Evolutionary conservation across 2,329 filamentous ascomycete genomes (phyloP).

Genomic region (Thermothelomyces thermophilus): DNA sequence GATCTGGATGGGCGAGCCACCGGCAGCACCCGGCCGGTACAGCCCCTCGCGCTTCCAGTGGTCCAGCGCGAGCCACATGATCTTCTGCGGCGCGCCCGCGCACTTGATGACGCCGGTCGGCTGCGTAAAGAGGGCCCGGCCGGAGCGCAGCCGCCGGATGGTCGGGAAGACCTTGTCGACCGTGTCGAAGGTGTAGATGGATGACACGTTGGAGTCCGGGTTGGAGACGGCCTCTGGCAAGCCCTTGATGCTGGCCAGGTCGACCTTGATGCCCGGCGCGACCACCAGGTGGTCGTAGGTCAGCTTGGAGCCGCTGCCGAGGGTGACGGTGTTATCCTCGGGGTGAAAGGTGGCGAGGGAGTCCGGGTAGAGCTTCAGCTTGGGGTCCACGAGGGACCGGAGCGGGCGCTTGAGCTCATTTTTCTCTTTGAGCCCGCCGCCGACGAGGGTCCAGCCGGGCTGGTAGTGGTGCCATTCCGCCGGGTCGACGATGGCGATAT

Average conservation of each 20-base stretch:
- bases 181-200: conserved; percentile 52
- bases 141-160: conserved; percentile 42
- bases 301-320: conserved; percentile 49
- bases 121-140: conserved; percentile 53
- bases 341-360: conserved; percentile 46
- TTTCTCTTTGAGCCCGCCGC: conserved; percentile 58
- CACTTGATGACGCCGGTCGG: conserved; percentile 54
- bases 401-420: conserved; percentile 49
- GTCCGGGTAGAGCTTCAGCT: conserved; percentile 54
- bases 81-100: conserved; percentile 55
- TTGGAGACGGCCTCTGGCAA: conserved; percentile 50
- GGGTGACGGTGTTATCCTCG: conserved; percentile 48
- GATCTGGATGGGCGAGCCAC: conserved; percentile 41
- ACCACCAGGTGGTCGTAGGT: conserved; percentile 60
- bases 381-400: conserved; percentile 47
- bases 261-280: conserved; percentile 48
- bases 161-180: conserved; percentile 47
- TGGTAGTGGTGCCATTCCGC: conserved; percentile 60
- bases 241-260: conserved; percentile 47
- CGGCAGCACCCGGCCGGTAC: conserved; percentile 37
- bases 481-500: conserved; percentile 60
- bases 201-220: conserved; percentile 42
- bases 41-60: conserved; percentile 49
- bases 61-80: conserved; percentile 56
- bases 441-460: conserved; percentile 63